Percentiles rank a stretch among this genome's conserved stretches.
Conservation (phyloP, 1,284 basidiomycete genomes). For the Xanthoconium separans region DNA sequence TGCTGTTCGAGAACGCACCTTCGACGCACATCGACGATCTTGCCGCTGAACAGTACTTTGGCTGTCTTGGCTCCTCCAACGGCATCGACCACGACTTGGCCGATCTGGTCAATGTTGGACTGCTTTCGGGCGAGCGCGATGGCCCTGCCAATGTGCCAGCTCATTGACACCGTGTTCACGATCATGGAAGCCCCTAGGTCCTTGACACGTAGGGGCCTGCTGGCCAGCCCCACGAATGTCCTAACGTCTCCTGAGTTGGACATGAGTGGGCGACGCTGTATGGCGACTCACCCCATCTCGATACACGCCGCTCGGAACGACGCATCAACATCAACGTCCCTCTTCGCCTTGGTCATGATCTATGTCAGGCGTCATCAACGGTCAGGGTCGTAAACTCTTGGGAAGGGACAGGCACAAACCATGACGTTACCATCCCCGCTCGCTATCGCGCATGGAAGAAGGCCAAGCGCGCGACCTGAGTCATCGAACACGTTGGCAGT, state of each 20-base stretch:
- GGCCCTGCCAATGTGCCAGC: conserved; percentile 57
- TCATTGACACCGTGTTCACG: conserved; percentile 51
- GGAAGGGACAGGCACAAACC: conserved; percentile 19
- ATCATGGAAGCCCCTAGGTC: conserved; percentile 40
- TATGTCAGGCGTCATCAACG: conserved; percentile 21
- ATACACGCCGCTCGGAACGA: conserved; percentile 37
- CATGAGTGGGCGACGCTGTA: neutral
- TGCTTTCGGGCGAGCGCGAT: conserved; percentile 42
- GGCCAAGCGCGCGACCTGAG: conserved; percentile 28
- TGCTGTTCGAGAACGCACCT: conserved; percentile 26
- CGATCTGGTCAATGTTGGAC: conserved; percentile 46
- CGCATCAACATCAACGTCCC: conserved; percentile 34
- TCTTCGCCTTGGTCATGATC: conserved; percentile 36
- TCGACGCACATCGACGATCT: conserved; percentile 52
- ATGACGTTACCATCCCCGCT: conserved; percentile 41
- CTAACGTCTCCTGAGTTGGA: conserved; percentile 12
- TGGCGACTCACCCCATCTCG: conserved; percentile 41
- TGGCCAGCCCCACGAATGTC: conserved; percentile 40
- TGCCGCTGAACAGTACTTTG: conserved; percentile 53
- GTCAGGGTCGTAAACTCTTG: conserved; percentile 1
- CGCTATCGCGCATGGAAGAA: conserved; percentile 35
- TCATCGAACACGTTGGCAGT: conserved; percentile 41
- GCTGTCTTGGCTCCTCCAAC: conserved; percentile 42
- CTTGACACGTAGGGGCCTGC: conserved; percentile 36
- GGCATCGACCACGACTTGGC: conserved; percentile 46